A percentile compares a stretch with the other conserved stretches of the same genome.
Conservation (phyloP, 257 asterid species). For the Coffea canephora region DNA sequence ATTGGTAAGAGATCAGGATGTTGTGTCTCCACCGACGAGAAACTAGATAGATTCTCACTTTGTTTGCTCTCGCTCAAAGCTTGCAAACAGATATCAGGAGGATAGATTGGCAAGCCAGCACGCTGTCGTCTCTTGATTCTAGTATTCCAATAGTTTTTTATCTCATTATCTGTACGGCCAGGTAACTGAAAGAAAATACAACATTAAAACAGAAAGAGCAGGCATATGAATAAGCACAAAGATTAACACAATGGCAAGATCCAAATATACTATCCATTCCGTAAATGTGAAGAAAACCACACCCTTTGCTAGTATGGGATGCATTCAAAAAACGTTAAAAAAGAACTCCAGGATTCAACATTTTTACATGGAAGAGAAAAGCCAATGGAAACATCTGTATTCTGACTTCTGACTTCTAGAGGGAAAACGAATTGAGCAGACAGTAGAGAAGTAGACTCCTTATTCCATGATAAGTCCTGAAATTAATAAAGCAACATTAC, state of each 20-base stretch:
- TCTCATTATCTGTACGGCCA: conserved; percentile 94
- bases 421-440: not conserved
- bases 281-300: not conserved
- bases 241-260: not conserved
- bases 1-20: conserved; percentile 39
- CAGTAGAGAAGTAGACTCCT: not conserved
- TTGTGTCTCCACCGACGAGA: conserved; percentile 42
- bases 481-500: not conserved
- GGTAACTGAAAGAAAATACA: conserved; percentile 57
- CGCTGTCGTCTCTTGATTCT: conserved; percentile 76
- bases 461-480: not conserved
- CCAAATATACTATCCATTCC: not conserved
- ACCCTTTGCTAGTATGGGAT: not conserved
- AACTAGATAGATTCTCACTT: conserved; percentile 30
- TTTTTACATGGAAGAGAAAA: not conserved
- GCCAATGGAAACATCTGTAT: not conserved
- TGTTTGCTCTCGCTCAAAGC: conserved; percentile 46
- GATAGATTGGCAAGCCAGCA: conserved; percentile 71
- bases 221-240: not conserved
- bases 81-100: conserved; percentile 57
- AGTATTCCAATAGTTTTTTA: conserved; percentile 88
- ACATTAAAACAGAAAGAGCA: conserved; percentile 8
- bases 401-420: not conserved
- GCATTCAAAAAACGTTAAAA: not conserved
- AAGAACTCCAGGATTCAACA: not conserved